Conservation (phyloP, 805 yeast species). For the Metschnikowia arizonensis region DNA sequence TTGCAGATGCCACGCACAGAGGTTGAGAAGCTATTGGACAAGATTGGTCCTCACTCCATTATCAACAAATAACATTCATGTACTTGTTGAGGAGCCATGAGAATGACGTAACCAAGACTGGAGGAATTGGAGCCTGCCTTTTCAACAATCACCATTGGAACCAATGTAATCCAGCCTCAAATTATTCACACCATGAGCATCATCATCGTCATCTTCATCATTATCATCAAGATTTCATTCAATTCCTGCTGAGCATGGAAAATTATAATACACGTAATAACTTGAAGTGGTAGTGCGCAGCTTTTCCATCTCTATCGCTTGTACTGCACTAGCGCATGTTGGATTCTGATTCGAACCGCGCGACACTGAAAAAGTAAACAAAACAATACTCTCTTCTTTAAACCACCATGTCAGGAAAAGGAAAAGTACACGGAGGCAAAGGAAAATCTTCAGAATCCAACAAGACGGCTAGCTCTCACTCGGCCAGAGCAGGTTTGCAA, state of each 20-base stretch:
- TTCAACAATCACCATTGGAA: not conserved
- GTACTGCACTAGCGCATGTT: slow-evolving; percentile 5
- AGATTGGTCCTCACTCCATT: slow-evolving; percentile 33
- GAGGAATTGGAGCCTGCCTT: not conserved
- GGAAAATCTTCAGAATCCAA: slow-evolving; percentile 79
- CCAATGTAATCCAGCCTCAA: not conserved
- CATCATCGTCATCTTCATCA: too few relatives aligned
- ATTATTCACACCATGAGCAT: too few relatives aligned
- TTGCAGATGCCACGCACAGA: slow-evolving; percentile 53
- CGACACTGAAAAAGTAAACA: slow-evolving; percentile 17
- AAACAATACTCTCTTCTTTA: slow-evolving; percentile 12
- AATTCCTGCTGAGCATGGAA: not conserved
- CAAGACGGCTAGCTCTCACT: slow-evolving; percentile 77
- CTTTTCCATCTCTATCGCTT: not conserved
- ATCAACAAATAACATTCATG: slow-evolving; percentile 27
- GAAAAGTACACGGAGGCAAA: slow-evolving; percentile 95
- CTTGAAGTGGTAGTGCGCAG: not conserved
- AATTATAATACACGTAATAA: not conserved
- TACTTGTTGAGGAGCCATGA: not conserved
- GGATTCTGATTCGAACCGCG: slow-evolving; percentile 4
- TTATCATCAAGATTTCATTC: not conserved
- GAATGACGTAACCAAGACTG: not conserved
- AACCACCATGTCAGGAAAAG: slow-evolving; percentile 65
- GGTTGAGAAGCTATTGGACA: slow-evolving; percentile 45
- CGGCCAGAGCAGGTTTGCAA: slow-evolving; percentile 91